Evolutionary conservation across 140 eudicot genomes (phyloP), one percentile per base, ranked within the genome.

Genomic region (Anethum foeniculum): DNA sequence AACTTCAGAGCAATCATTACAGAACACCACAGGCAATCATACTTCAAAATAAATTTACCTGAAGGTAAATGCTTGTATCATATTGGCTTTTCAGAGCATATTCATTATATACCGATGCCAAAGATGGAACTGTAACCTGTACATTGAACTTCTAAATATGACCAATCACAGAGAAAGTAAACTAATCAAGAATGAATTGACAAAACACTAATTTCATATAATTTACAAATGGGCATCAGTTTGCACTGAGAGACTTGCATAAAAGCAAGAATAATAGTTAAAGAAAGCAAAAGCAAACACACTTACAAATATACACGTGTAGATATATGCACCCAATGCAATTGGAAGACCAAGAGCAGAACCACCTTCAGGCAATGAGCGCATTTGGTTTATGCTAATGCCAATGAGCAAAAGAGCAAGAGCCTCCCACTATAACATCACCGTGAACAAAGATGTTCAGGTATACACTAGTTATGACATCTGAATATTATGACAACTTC

Each of bases 31-130:
- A 41, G 43, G 32, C 39, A 47, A 46, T 25, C 41, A 65, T 46
- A 15, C 48, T 21, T 52, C 16, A 56, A 52, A 76, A 75, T 9
- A 27, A 25, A 49, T 75, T 87, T 83, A 95, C 99, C 96, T 95
- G 99, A 88, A 95, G 96, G 85, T 95, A 95, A 82, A 95, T 95
- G 93, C 96, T 95, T 68, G 99, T 95, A 77, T 95, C 99, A 49
- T 89, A 95, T 86, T 95, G 99, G 87, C 98, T 95, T 88, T 95
- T 95, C 78, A 95, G 78, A 81, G 97, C 98, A 90, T 94, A 94
- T 86, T 94, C 98, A 85, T 94, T 94, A 85, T 81, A 94, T 79
- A 94, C 98, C 5, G 98, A 94, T 34, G 98, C 98, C 96, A 94
- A 75, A 21, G 98, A 94, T 88, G 98, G 98, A 69, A 94, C 91